A percentile compares a stretch with the other conserved stretches of the same genome.
Conservation (phyloP, 768 basidiomycete genomes). For the Candolleomyces eurysporus region DNA sequence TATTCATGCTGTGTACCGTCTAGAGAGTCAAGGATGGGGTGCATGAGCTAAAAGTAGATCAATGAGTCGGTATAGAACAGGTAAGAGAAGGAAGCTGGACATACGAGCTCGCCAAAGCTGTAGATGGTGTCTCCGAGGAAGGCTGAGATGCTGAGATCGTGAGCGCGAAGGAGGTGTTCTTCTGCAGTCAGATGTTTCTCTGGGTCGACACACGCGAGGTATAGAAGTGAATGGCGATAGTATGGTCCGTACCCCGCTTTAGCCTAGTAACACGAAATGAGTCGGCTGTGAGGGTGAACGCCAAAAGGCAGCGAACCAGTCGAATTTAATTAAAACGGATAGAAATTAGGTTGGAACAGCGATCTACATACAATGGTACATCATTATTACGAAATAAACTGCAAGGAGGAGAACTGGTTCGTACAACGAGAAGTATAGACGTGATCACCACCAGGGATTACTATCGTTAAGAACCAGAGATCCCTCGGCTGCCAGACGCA, state of each 20-base stretch:
- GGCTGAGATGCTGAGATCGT: constrained; percentile 90
- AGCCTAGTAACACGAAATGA: constrained; percentile 51
- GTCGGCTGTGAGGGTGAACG: not conserved
- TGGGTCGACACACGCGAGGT: constrained; percentile 90
- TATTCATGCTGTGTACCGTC: constrained; percentile 82
- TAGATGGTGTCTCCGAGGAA: constrained; percentile 94
- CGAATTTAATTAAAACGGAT: too few relatives aligned
- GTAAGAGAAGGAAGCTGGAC: constrained; percentile 25
- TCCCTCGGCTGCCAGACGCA: too few relatives aligned
- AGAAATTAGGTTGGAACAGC: too few relatives aligned
- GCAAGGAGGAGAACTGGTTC: too few relatives aligned
- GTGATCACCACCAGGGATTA: too few relatives aligned
- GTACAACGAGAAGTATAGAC: too few relatives aligned
- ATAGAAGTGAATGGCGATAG: constrained; percentile 91
- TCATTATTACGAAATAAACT: too few relatives aligned
- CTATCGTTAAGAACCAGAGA: too few relatives aligned
- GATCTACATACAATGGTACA: too few relatives aligned
- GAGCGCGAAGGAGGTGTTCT: constrained; percentile 78
- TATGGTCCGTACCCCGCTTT: constrained; percentile 96
- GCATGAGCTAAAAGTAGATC: constrained; percentile 78
- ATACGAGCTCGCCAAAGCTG: constrained; percentile 97
- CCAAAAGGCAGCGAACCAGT: constrained; percentile 37
- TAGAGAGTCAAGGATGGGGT: constrained; percentile 89
- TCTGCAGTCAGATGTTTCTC: constrained; percentile 75
- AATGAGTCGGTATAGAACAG: not conserved